Base-by-base conservation (phyloP, 371 early-diverging fungal species). In the Rhizomucor miehei region DNA sequence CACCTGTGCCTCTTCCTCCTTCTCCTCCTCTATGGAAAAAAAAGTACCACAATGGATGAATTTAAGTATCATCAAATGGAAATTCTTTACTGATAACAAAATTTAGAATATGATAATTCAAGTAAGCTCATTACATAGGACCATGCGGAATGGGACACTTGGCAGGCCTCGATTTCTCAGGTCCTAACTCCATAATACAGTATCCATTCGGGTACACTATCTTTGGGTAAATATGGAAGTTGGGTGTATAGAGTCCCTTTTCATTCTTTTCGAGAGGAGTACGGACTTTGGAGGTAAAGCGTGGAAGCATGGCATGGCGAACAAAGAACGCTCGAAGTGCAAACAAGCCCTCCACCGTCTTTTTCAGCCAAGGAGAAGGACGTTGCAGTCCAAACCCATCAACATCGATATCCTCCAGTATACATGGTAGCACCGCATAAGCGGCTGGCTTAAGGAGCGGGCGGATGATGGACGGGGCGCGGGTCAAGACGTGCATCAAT, bases 161-260 rank as follows among this genome's bases (percentile, higher is more conserved):
- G 6, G 41, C 39, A 5, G 64, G 64, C 35, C 57, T n/a, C 16
- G 62, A 65, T 54, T 69, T 69, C 1, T 59, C 59, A 1, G 77
- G 77, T 9, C 77, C 77, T 1, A 77, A 39, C 36, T 72, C 77
- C 14, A 63, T 56, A 24, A 71, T 59, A 16, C 56, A 55, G 20
- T 77, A 77, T 0, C 77, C 77, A 38, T 69, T 48, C 9, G 69
- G 57, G 38, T 71, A 71, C 1, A 67, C 57, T 3, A 29, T 29
- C 2, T 44, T 41, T 13, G 40, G 44, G 51, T 63, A 70, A 40
- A 69, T 37, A 54, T 69, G 35, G 51, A 48, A 72, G 0, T 14
- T 20, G 0, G 73, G 66, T 5, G 69, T 65, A 45, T 69, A 73
- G 10, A 47, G 62, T 29, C 59, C 59, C 1, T 70, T 51, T 9